Evolutionary conservation across 208 protist species (phyloP), one percentile per base, ranked within the genome.

Genomic region (Phytomonas francai): DNA sequence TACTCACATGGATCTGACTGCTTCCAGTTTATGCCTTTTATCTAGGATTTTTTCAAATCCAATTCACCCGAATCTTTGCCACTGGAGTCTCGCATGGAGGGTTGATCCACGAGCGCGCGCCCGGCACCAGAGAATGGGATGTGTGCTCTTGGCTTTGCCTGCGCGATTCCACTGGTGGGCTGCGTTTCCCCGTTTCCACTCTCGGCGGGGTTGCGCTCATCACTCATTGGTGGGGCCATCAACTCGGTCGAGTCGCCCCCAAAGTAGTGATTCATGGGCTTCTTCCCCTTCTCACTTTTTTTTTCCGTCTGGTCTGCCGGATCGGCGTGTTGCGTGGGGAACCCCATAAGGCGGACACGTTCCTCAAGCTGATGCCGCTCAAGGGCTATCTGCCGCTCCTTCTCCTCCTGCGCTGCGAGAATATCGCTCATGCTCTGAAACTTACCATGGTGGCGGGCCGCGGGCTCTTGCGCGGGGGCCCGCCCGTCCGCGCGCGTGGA

Each of bases 231-330:
- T n/a, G 68, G 54, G 11, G 79, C 79, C 9, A 84, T 56, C 56
- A 79, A 85, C 63, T 88, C 79, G 19, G 85, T 91, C 9, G 85
- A 88, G 7, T 56, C 68, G 12, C 85, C 81, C 65, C 81, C 87
- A 66, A 82, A 89, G 68, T 89, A 92, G 16, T 72, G 73, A 58
- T 39, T 39, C 34, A 39, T 39, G 34, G 34, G 34, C 9, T 39
- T 39, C 3, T 39, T 39, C 3, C 34, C 34, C 34, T 39, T 39
- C 9, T 39, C 34, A 39, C 6, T 9, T 9, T 39, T 39, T 9
- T 39, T 39, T 39, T 75, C 63, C 16, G 5, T 7, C 45, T 58
- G 70, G 9, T 65, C 49, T 32, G 63, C 63, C 6, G 62, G 57
- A 30, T 81, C 65, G 14, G 68, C 54, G 5, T 68, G 60, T 27